A percentile compares a stretch with the other conserved stretches of the same genome.
Conservation (phyloP, 2,329 filamentous ascomycete genomes). For the Colletotrichum noveboracense region DNA sequence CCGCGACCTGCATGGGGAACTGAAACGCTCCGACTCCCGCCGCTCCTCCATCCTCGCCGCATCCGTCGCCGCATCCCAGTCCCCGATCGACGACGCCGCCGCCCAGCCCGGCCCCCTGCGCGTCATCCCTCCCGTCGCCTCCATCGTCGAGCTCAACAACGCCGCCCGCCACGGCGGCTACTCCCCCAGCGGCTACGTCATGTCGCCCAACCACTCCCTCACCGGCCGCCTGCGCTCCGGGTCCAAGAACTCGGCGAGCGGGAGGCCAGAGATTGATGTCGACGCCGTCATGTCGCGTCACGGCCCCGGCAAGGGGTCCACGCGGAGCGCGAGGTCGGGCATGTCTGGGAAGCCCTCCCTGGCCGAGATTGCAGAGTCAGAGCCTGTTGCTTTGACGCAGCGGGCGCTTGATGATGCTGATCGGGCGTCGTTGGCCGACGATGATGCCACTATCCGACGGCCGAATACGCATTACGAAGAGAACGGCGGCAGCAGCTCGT, state of each 20-base stretch:
- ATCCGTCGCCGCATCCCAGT: slow-evolving; percentile 36
- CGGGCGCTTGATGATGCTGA: slow-evolving; percentile 62
- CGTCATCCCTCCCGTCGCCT: slow-evolving; percentile 56
- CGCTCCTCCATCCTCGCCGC: slow-evolving; percentile 66
- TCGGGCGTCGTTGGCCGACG: slow-evolving; percentile 37
- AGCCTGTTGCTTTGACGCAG: slow-evolving; percentile 55
- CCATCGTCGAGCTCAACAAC: slow-evolving; percentile 74
- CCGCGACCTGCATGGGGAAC: slow-evolving; percentile 71
- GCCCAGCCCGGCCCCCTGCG: slow-evolving; percentile 36
- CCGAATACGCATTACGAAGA: slow-evolving; percentile 24
- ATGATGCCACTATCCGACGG: slow-evolving; percentile 41
- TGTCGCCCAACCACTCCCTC: slow-evolving; percentile 70
- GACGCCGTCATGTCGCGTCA: slow-evolving; percentile 51
- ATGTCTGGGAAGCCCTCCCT: slow-evolving; percentile 50
- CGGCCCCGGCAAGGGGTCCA: slow-evolving; percentile 60
- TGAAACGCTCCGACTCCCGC: slow-evolving; percentile 73
- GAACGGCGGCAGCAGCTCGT: neutral
- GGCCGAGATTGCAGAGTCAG: slow-evolving; percentile 63
- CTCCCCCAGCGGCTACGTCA: slow-evolving; percentile 70
- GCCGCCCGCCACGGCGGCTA: slow-evolving; percentile 73
- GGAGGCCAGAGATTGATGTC: slow-evolving; percentile 47
- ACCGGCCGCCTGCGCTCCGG: slow-evolving; percentile 61
- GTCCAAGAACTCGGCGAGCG: slow-evolving; percentile 51
- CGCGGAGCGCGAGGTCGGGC: slow-evolving; percentile 52
- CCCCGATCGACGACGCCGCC: slow-evolving; percentile 25